These are phyloP conservation scores for Sedum album DNA, from an alignment of 164 flowering plant genomes.

Conservation along the genomic window DNA sequence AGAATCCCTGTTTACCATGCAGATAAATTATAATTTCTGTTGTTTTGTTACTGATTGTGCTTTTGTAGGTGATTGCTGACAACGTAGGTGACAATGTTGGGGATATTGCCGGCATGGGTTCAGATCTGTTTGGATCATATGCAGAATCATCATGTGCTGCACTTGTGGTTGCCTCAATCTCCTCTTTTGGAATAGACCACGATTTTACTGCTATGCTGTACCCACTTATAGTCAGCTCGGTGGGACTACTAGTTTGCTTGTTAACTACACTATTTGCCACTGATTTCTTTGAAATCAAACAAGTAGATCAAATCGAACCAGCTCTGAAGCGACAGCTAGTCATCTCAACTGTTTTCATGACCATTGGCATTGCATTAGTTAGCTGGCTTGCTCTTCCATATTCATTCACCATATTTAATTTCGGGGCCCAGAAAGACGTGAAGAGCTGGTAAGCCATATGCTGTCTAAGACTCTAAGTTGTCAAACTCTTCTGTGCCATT, in stretches of 20 bases:
- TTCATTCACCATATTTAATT: conserved; percentile 33
- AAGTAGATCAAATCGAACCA: conserved; percentile 32
- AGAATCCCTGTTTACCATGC: not conserved
- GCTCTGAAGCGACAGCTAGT: conserved; percentile 40
- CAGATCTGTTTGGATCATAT: conserved; percentile 44
- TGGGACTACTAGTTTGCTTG: conserved; percentile 42
- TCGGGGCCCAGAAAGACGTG: conserved; percentile 29
- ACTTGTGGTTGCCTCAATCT: conserved; percentile 41
- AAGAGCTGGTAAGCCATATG: conserved; percentile 31
- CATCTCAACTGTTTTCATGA: conserved; percentile 43
- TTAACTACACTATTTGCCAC: conserved; percentile 43
- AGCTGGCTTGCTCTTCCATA: conserved; percentile 38
- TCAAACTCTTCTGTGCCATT: not conserved
- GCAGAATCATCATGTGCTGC: conserved; percentile 52
- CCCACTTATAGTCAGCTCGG: conserved; percentile 36
- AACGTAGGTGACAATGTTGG: conserved; percentile 56
- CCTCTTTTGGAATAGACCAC: conserved; percentile 39
- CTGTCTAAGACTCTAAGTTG: no score
- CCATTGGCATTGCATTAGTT: conserved; percentile 36
- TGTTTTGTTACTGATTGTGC: not conserved
- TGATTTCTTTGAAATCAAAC: conserved; percentile 31
- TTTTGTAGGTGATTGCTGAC: conserved; percentile 45
- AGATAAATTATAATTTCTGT: no score
- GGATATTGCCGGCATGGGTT: conserved; percentile 56
- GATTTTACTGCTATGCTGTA: conserved; percentile 39